Base-by-base conservation (phyloP, 805 yeast species). In the Blastobotrys mokoenaii region DNA sequence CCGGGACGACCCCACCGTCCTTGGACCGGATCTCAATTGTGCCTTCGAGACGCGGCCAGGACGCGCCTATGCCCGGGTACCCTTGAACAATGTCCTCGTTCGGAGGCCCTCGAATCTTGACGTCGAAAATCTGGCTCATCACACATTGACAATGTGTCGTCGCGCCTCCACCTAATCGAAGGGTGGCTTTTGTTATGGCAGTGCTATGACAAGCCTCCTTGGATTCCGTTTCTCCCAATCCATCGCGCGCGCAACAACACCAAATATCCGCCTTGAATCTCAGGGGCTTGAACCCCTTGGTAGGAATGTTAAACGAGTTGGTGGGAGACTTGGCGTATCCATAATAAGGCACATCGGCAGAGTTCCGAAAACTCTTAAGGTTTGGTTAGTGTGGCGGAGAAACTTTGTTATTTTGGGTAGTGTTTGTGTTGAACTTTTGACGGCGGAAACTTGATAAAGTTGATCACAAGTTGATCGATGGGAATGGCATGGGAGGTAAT, bases 11-110 rank as follows among this genome's bases (percentile, higher is more conserved):
- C 8, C 55, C 38, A 14, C 56, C 56, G 33, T 56, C 58, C 30
- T 49, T 50, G n/a, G 63, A 49, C 7, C 71, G 54, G 31, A 68
- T 53, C 43, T 66, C 68, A 3, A 68, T 64, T 1, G 63, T 60
- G 1, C 70, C 72, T 16, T 61, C 60, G 2, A 68, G 48, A 3
- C 72, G 58, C 2, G 72, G 72, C 61, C 66, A 61, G 4, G 69
- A 60, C 1, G 72, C 72, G 2, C 63, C 57, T n/a, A 68, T 62
- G 0, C 72, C 72, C 2, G 72, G 72, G 42, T 56, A 68, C 10
- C 72, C 72, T 35, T 58, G 63, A 16, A 68, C 66, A 7, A 67
- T 48, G 37, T 67, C 71, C 41, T 64, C 66, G 44, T 68, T 68
- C 4, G 72, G 69, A 7, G 53, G 54, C 1, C 72, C 70, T 25